A percentile compares a stretch with the other conserved stretches of the same genome.
phyloP scores from a whole-genome alignment of 768 basidiomycete genomes.

The Suillus sp. region DNA sequence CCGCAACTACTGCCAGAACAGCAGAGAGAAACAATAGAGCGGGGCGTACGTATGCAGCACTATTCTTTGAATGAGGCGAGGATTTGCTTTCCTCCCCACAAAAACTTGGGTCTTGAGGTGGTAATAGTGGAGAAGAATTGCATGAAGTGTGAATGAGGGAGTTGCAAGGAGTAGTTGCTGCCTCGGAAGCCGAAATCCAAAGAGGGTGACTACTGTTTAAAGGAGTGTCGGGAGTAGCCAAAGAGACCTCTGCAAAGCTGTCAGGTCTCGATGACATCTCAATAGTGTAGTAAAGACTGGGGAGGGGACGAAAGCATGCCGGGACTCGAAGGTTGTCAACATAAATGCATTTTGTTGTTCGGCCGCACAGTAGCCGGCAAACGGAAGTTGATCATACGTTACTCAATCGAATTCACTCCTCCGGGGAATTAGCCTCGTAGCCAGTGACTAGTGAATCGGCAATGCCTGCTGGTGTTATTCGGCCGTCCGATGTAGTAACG shows the following conservation, averaged over 20 bases:
- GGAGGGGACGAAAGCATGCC: neutral
- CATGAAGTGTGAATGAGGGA: neutral
- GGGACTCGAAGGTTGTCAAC: neutral
- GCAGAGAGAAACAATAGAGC: neutral
- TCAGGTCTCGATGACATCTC: conserved; percentile 6
- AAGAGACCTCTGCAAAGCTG: neutral
- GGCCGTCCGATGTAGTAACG: neutral
- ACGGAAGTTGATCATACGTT: neutral
- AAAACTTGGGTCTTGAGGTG: neutral
- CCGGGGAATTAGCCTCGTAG: neutral
- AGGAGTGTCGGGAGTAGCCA: conserved; percentile 4
- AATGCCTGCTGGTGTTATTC: neutral
- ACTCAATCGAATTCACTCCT: conserved; percentile 1
- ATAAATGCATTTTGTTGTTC: conserved; percentile 4
- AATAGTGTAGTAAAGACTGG: neutral
- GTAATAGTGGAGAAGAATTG: conserved; percentile 1
- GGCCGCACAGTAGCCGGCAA: neutral
- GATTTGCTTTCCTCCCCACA: neutral
- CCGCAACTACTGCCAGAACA: neutral
- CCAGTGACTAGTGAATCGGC: neutral
- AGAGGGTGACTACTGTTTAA: neutral
- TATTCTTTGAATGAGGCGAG: neutral
- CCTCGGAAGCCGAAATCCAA: neutral
- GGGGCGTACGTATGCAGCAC: neutral
- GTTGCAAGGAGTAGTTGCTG: neutral